Percentiles rank a stretch among this genome's conserved stretches.
These are phyloP conservation scores for Erodium trifolium DNA, from an alignment of 441 rosid species.

Conservation along the genomic window DNA sequence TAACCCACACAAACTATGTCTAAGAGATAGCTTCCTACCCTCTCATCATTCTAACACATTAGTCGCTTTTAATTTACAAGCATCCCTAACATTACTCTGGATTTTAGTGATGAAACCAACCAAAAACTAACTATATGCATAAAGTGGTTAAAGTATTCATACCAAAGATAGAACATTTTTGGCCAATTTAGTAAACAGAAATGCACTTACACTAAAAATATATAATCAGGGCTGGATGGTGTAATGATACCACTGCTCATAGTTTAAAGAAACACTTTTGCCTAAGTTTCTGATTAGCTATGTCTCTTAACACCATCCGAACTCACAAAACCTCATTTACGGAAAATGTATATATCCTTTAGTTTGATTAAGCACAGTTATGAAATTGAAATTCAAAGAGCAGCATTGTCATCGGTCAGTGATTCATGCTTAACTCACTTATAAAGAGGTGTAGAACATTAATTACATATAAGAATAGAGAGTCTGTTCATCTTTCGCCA, in stretches of 20 bases:
- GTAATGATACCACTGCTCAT: not conserved
- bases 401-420: not conserved
- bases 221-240: not conserved
- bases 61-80: no score
- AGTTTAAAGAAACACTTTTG: not conserved
- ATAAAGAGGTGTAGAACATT: not conserved
- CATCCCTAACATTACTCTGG: no score
- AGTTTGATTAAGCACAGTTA: not conserved
- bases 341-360: not conserved
- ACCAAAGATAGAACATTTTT: not conserved
- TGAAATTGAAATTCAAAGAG: not conserved
- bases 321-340: not conserved
- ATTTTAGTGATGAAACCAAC: not conserved
- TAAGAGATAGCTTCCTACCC: not conserved
- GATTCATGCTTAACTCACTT: not conserved
- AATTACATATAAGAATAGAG: not conserved
- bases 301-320: not conserved
- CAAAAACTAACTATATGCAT: not conserved
- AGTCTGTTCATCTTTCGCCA: not conserved
- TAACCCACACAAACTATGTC: constrained; percentile 1
- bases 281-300: not conserved
- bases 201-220: not conserved
- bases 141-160: not conserved
- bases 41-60: not conserved
- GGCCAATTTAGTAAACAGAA: not conserved